Percentiles rank a stretch among this genome's conserved stretches.
Evolutionary conservation across 2,329 filamentous ascomycete species (phyloP).

Genomic region (Aspergillus transmontanensis): DNA sequence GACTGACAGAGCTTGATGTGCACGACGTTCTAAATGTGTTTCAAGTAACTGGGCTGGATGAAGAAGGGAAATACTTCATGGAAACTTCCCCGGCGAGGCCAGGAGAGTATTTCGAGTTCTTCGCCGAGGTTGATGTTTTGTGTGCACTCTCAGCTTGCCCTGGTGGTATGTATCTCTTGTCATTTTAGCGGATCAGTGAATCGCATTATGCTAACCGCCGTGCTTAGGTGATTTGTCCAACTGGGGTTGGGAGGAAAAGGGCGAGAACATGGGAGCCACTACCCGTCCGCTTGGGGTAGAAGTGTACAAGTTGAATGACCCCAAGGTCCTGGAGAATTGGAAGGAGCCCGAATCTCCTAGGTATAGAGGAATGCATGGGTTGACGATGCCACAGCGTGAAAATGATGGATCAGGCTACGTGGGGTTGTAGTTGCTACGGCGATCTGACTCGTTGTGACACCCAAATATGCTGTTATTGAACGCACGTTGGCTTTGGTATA

Average conservation of each 20-base stretch:
- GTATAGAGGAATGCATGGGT: slow-evolving; percentile 69
- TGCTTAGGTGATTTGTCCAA: slow-evolving; percentile 66
- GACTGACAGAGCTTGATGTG: slow-evolving; percentile 71
- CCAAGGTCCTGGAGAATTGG: slow-evolving; percentile 62
- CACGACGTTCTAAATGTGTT: slow-evolving; percentile 88
- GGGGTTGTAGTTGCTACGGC: slow-evolving; percentile 23
- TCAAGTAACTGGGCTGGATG: slow-evolving; percentile 78
- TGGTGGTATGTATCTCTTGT: slow-evolving; percentile 52
- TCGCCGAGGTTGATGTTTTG: slow-evolving; percentile 76
- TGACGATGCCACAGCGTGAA: slow-evolving; percentile 52
- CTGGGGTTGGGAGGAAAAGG: slow-evolving; percentile 74
- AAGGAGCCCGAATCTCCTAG: slow-evolving; percentile 59
- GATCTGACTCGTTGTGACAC: not conserved
- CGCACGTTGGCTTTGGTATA: not conserved
- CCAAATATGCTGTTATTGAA: not conserved
- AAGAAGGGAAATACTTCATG: slow-evolving; percentile 75
- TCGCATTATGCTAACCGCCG: slow-evolving; percentile 17
- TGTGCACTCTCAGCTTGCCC: slow-evolving; percentile 71
- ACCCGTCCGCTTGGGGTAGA: slow-evolving; percentile 77
- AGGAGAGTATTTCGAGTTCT: slow-evolving; percentile 68
- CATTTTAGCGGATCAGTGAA: not conserved
- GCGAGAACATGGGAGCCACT: slow-evolving; percentile 62
- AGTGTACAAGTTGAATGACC: slow-evolving; percentile 65
- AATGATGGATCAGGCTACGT: slow-evolving; percentile 28
- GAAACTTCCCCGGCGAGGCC: slow-evolving; percentile 50